These are phyloP conservation scores for Sordaria brevicollis DNA, from an alignment of 495 filamentous ascomycete species.

Conservation along the genomic window DNA sequence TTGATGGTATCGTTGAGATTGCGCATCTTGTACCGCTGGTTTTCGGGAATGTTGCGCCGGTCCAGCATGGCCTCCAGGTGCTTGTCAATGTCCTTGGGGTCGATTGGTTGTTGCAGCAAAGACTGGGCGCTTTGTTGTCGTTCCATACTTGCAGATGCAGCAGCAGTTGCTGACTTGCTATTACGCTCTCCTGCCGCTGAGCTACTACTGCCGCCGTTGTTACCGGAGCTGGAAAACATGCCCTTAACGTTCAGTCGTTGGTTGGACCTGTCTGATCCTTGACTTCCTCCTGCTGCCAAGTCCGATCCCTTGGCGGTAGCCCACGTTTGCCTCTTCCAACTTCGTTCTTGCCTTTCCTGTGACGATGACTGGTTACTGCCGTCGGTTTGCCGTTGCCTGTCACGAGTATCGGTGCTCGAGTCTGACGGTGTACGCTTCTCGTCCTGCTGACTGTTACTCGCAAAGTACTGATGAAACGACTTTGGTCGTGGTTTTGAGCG, in stretches of 20 bases:
- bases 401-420: constrained; percentile 35
- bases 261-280: not conserved
- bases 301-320: not conserved
- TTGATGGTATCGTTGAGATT: constrained; percentile 82
- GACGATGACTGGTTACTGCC: not conserved
- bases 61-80: constrained; percentile 64
- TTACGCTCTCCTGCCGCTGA: not conserved
- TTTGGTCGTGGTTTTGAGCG: not conserved
- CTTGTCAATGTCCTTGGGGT: constrained; percentile 40
- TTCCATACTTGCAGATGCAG: not conserved
- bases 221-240: not conserved
- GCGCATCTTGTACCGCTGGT: constrained; percentile 89
- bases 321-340: not conserved
- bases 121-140: not conserved
- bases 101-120: constrained; percentile 12
- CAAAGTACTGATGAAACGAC: not conserved
- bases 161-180: not conserved
- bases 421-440: constrained; percentile 19
- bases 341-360: not conserved
- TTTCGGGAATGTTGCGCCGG: constrained; percentile 81
- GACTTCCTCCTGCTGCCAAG: not conserved
- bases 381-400: constrained; percentile 7
- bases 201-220: not conserved
- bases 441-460: not conserved
- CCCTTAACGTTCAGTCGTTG: not conserved